Conservation (phyloP, 2,329 filamentous ascomycete species). For the Penicillium expansum region DNA sequence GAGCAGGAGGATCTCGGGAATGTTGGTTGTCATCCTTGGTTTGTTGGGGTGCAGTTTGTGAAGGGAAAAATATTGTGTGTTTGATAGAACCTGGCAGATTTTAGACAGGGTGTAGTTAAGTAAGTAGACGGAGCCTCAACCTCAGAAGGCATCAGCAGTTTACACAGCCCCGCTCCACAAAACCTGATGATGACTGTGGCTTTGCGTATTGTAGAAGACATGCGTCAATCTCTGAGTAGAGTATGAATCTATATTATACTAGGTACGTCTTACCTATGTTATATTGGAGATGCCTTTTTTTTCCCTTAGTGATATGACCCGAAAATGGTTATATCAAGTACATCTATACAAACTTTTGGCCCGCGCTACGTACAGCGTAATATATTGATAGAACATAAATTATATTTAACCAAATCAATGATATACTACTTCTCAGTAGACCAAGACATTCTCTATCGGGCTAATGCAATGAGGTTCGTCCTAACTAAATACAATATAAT, state of each 20-base stretch:
- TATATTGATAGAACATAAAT: too few species aligned
- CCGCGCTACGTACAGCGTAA: too few species aligned
- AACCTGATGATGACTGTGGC: not conserved
- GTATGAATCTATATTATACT: not conserved
- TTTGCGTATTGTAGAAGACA: not conserved
- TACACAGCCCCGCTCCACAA: not conserved
- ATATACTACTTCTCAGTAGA: too few species aligned
- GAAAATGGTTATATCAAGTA: too few species aligned
- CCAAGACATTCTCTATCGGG: too few species aligned
- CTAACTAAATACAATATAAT: too few species aligned
- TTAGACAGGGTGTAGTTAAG: not conserved
- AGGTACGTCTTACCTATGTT: too few species aligned
- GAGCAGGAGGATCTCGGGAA: slow-evolving; percentile 45
- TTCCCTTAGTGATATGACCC: too few species aligned
- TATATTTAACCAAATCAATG: too few species aligned
- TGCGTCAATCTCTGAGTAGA: not conserved
- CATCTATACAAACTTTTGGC: too few species aligned
- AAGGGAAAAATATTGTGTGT: not conserved
- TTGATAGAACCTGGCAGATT: not conserved
- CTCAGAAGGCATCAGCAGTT: not conserved
- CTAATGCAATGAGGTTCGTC: too few species aligned
- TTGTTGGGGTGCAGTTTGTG: not conserved
- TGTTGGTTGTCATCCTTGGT: slow-evolving; percentile 25
- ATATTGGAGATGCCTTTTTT: too few species aligned
- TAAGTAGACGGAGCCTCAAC: not conserved